Percentiles rank a stretch among this genome's conserved stretches.
Conservation (phyloP, 2,329 filamentous ascomycete genomes). For the Colletotrichum trifolii region DNA sequence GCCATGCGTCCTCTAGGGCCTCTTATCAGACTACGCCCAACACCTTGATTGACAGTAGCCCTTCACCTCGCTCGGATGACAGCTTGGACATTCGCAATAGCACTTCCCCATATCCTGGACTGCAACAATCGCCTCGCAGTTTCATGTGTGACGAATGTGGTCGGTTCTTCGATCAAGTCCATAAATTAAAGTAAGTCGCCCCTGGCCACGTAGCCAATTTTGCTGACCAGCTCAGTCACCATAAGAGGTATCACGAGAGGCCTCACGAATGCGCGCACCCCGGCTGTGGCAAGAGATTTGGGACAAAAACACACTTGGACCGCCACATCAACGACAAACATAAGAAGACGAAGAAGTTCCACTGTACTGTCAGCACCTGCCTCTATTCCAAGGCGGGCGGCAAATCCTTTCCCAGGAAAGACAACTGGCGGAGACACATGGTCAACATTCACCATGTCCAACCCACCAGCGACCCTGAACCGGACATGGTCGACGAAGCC, state of each 20-base stretch:
- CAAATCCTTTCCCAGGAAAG: constrained; percentile 70
- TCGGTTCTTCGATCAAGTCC: constrained; percentile 65
- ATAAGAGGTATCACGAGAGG: constrained; percentile 70
- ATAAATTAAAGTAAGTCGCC: constrained; percentile 66
- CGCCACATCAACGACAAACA: constrained; percentile 73
- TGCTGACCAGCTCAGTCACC: constrained; percentile 57
- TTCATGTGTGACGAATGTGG: constrained; percentile 56
- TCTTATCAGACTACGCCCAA: constrained; percentile 59
- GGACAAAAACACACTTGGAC: constrained; percentile 71
- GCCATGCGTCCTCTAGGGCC: constrained; percentile 51
- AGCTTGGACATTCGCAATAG: constrained; percentile 51
- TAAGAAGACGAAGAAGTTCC: constrained; percentile 68
- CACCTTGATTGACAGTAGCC: constrained; percentile 54
- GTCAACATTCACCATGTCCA: constrained; percentile 64
- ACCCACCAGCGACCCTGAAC: constrained; percentile 37
- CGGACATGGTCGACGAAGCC: constrained; percentile 38
- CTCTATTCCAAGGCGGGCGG: constrained; percentile 67
- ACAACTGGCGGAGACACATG: constrained; percentile 73
- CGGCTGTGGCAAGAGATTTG: constrained; percentile 66
- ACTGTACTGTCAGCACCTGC: constrained; percentile 65
- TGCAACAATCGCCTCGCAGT: constrained; percentile 41
- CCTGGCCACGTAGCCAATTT: constrained; percentile 21
- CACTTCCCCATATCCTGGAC: constrained; percentile 45
- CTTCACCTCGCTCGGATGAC: constrained; percentile 52
- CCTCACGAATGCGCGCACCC: constrained; percentile 67